Evolutionary conservation across 1,139 yeast species (phyloP).

Genomic region (Sugiyamaella neomexicana): DNA sequence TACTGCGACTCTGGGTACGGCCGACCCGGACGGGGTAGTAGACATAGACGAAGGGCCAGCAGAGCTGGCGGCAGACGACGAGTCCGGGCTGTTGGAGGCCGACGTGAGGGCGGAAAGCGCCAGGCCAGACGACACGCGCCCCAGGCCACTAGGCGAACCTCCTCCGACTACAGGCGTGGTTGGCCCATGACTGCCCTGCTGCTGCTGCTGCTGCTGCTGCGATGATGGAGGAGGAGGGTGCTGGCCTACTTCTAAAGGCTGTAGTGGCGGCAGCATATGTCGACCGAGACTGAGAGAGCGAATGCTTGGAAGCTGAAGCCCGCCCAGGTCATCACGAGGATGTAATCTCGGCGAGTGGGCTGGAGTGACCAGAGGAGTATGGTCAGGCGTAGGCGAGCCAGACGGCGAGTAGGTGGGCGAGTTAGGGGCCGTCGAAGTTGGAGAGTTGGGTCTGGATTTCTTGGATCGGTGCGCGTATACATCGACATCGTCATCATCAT

Average conservation of each 20-base stretch:
- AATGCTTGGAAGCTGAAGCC: conserved; percentile 44
- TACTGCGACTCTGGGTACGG: conserved; percentile 24
- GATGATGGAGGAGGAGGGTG: conserved; percentile 10
- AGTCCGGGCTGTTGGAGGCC: conserved; percentile 2
- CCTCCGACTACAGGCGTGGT: not conserved
- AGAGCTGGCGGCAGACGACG: conserved; percentile 3
- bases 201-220: not conserved
- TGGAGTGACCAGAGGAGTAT: conserved; percentile 60
- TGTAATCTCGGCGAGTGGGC: conserved; percentile 54
- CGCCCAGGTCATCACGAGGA: conserved; percentile 40
- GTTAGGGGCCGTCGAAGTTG: conserved; percentile 66
- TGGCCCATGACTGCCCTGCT: conserved; percentile 1
- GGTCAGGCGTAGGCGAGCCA: conserved; percentile 52
- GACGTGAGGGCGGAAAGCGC: conserved; percentile 5
- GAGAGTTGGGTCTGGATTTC: conserved; percentile 78
- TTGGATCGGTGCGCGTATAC: conserved; percentile 54
- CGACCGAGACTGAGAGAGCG: conserved; percentile 41
- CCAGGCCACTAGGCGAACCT: conserved; percentile 1
- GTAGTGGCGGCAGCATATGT: conserved; percentile 39
- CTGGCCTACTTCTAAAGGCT: conserved; percentile 38
- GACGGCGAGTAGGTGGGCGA: conserved; percentile 46
- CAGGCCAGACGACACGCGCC: conserved; percentile 1
- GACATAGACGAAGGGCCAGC: not conserved
- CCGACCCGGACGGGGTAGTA: conserved; percentile 12
- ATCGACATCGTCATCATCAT: conserved; percentile 49